A percentile compares a stretch with the other conserved stretches of the same genome.
Evolutionary conservation across 108 stramenopile genomes (phyloP).

Genomic region (Epithemia pelagica): DNA sequence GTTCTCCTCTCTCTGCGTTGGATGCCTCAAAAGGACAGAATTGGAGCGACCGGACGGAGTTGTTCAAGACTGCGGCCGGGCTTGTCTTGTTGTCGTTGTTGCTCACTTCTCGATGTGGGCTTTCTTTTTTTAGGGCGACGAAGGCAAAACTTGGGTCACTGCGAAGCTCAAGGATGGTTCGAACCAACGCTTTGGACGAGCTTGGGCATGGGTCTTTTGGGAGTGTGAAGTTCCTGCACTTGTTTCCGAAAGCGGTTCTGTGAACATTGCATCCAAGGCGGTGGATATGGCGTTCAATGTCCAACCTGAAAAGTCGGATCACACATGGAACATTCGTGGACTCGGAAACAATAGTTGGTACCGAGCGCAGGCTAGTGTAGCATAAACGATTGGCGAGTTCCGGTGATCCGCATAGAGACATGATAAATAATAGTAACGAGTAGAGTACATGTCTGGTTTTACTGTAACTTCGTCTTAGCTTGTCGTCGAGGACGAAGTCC

Average conservation of each 20-base stretch:
- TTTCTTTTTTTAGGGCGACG: constrained; percentile 28
- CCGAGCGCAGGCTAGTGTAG: constrained; percentile 1
- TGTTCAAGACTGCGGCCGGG: too few species aligned
- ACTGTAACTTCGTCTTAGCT: too few species aligned
- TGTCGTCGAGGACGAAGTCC: too few species aligned
- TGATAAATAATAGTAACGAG: too few species aligned
- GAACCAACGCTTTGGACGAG: constrained; percentile 55
- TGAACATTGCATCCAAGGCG: constrained; percentile 67
- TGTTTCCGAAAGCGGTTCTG: constrained; percentile 53
- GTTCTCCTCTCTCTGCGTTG: neutral
- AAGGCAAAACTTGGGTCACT: constrained; percentile 57
- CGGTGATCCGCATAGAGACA: too few species aligned
- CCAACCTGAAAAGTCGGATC: constrained; percentile 66
- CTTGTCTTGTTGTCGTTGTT: too few species aligned
- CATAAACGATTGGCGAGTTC: too few species aligned
- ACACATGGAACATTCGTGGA: constrained; percentile 80
- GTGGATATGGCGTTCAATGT: constrained; percentile 73
- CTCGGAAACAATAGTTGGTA: constrained; percentile 79
- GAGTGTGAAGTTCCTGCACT: constrained; percentile 60
- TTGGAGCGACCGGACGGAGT: too few species aligned
- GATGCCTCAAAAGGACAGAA: too few species aligned
- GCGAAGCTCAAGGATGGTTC: constrained; percentile 59
- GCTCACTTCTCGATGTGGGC: too few species aligned
- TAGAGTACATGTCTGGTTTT: too few species aligned
- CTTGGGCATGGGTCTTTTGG: constrained; percentile 90